Percentiles rank a stretch among this genome's conserved stretches.
Evolutionary conservation across 352 stramenopile species (phyloP).

Genomic region (Globisporangium paddicum): DNA sequence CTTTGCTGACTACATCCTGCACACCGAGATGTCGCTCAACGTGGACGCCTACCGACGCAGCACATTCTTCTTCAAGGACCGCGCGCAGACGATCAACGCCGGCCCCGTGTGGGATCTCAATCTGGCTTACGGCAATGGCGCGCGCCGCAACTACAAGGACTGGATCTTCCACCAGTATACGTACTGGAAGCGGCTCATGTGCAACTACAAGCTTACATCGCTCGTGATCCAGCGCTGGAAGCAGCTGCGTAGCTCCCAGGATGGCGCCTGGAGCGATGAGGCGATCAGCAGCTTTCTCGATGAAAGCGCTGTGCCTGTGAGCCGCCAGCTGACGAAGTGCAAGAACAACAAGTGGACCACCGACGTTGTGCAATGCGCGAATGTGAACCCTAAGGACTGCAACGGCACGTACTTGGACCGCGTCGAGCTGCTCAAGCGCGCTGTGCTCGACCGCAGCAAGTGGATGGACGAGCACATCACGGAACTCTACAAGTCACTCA

Average conservation of each 20-base stretch:
- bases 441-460: constrained; percentile 40
- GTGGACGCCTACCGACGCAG: constrained; percentile 75
- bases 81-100: constrained; percentile 66
- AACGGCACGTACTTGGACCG: constrained; percentile 56
- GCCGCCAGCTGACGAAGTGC: constrained; percentile 54
- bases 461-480: constrained; percentile 79
- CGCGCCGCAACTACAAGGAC: constrained; percentile 43
- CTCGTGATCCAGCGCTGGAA: constrained; percentile 77
- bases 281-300: constrained; percentile 50
- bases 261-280: constrained; percentile 47
- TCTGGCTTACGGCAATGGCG: constrained; percentile 70
- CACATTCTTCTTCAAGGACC: constrained; percentile 80
- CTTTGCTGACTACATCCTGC: constrained; percentile 71
- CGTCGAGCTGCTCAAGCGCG: constrained; percentile 34
- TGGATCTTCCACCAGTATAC: constrained; percentile 79
- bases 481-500: constrained; percentile 60
- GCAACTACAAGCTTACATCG: constrained; percentile 70
- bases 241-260: constrained; percentile 30
- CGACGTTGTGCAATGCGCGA: constrained; percentile 47
- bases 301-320: constrained; percentile 34
- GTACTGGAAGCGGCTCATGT: constrained; percentile 78
- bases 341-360: constrained; percentile 41
- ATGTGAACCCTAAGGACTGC: constrained; percentile 47
- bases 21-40: constrained; percentile 83
- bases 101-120: constrained; percentile 80